Evolutionary conservation across 2,329 filamentous ascomycete genomes (phyloP), one percentile per base, ranked within the genome.

Genomic region (Sporothrix brunneoviolacea): DNA sequence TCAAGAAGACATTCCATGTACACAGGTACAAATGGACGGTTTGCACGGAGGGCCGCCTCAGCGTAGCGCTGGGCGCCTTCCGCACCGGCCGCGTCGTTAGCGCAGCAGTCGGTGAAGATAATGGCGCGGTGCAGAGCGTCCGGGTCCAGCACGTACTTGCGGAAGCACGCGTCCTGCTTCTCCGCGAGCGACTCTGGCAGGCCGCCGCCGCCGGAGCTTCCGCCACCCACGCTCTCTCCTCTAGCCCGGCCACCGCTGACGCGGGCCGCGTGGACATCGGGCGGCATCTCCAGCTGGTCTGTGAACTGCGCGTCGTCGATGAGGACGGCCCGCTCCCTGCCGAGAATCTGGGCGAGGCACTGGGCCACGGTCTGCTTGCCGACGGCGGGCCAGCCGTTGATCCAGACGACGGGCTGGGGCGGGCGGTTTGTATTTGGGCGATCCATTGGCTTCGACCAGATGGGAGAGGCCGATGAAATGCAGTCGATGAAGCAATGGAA

Each of bases 351-450:
- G n/a, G 57, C 53, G 24, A 66, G 57, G 22, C 58, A 62, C 55
- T 65, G 62, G 32, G 63, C 63, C 2, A 66, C 58, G 6, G 63
- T 60, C 24, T 61, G 57, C 55, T 65, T 66, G 45, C 64, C 64
- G 28, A 64, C 58, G 43, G 61, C 63, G 3, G 60, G 61, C 60
- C 60, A 62, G 50, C 65, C 65, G 52, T 66, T 67, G 58, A 67
- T 62, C 52, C 61, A 63, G 28, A 67, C 55, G 4, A 65, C 45
- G 5, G 64, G 63, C 16, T 58, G 53, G 0, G 47, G 39, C 1
- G 42, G 36, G 7, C 41, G 40, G 24, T 6, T 6, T 5, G 24
- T 5, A 28, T n/a, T n/a, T n/a, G n/a, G n/a, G n/a, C n/a, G n/a
- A n/a, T n/a, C n/a, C n/a, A n/a, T n/a, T n/a, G n/a, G n/a, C n/a